phyloP scores from a whole-genome alignment of 2,329 filamentous ascomycete species.

The Colletotrichum destructivum region DNA sequence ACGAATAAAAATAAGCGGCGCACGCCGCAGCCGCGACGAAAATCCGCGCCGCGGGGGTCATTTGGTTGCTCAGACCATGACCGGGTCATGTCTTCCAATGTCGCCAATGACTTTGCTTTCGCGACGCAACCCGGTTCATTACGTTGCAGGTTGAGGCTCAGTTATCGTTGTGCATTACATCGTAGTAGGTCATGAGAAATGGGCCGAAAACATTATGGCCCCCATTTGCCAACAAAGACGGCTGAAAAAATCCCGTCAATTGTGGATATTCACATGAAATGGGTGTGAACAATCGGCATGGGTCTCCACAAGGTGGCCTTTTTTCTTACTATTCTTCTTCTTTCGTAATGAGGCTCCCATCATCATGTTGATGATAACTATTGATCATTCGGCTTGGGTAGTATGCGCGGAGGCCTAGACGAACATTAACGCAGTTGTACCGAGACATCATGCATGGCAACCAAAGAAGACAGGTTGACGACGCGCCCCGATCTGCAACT shows the following conservation, averaged over 20 bases:
- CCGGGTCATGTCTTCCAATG: constrained; percentile 16
- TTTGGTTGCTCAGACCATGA: constrained; percentile 33
- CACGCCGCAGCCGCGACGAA: constrained; percentile 39
- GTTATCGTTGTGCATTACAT: too few species aligned
- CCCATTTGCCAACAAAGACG: constrained; percentile 3
- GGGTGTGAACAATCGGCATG: constrained; percentile 32
- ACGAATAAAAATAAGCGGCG: constrained; percentile 12
- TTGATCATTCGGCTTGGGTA: constrained; percentile 13
- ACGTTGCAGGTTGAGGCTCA: constrained; percentile 18
- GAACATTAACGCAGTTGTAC: background rate
- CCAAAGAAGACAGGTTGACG: constrained; percentile 1
- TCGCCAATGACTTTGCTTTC: background rate
- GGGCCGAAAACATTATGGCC: constrained; percentile 1
- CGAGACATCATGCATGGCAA: background rate
- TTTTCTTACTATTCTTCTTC: background rate
- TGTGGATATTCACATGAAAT: constrained; percentile 34
- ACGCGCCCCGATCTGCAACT: background rate
- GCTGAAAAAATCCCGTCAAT: constrained; percentile 2
- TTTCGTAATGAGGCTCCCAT: constrained; percentile 15
- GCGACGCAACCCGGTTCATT: background rate
- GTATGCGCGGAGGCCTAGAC: constrained; percentile 14
- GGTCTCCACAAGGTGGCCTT: constrained; percentile 20
- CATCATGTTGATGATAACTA: background rate
- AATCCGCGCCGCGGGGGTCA: constrained; percentile 1
- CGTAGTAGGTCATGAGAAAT: background rate